Base-by-base conservation (phyloP, 768 basidiomycete genomes). In the Boletus rubroflammeus region DNA sequence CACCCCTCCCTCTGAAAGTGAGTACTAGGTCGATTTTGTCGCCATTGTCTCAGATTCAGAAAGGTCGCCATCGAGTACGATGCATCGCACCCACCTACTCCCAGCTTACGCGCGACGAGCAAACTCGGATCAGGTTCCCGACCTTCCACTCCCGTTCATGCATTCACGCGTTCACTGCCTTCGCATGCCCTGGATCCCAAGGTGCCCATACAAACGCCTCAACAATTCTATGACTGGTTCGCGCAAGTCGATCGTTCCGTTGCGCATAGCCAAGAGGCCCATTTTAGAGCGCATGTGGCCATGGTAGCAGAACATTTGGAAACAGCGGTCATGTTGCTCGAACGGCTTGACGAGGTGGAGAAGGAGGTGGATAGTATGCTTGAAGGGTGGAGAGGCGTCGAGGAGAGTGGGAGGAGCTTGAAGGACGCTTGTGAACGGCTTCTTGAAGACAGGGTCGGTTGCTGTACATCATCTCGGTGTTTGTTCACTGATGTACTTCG, bases 211-310 rank as follows among this genome's bases (percentile, higher is more conserved):
- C 82, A 88, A 57, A 96, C 93, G 0, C 88, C 94, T 1, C 93
- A 98, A 63, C 93, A 98, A 61, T 96, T 99, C 72, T 93, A 95
- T 67, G 96, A 98, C 73, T 97, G 94, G 88, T 96, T 94, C 69
- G 79, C 91, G 4, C 78, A 89, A 38, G 85, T 99, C 50, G 94
- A 97, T 59, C 80, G 88, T 15, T 88, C 89, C 3, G 91, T 97
- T 35, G 88, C 93, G 8, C 93, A 93, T 63, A 90, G 90, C 55
- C 96, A 98, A 65, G 96, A 98, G 64, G 84, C 92, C 6, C 88
- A 94, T 66, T 98, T 97, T 68, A 81, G 92, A 25, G 84, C 85
- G 0, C 90, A 98, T 69, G 81, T 95, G 19, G 82, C 83, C 11
- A 83, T 81, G 56, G 82, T 98, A 14, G 77, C 83, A 3, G 82